Evolutionary conservation across 2,329 filamentous ascomycete species (phyloP).

Genomic region (Fusarium annulatum): DNA sequence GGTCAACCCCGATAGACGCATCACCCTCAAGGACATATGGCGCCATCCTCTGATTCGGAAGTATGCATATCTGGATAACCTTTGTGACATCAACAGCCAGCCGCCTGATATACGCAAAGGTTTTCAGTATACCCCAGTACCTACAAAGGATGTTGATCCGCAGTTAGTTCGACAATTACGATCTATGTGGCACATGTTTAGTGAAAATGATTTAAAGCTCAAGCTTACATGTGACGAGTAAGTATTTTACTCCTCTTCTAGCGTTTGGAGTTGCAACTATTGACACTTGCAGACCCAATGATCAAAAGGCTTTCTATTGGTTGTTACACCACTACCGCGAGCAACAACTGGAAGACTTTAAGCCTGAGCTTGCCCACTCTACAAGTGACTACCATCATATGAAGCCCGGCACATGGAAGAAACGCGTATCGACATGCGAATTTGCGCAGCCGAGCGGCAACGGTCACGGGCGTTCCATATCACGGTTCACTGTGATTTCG

Average conservation of each 20-base stretch:
- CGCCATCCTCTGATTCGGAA: constrained; percentile 86
- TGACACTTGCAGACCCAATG: constrained; percentile 73
- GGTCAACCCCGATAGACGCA: constrained; percentile 80
- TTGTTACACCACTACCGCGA: constrained; percentile 85
- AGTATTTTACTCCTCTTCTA: constrained; percentile 47
- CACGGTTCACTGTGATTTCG: constrained; percentile 74
- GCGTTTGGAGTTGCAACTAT: neutral
- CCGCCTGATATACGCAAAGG: constrained; percentile 70
- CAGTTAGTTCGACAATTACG: constrained; percentile 87
- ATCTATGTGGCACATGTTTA: constrained; percentile 90
- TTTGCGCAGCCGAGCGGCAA: constrained; percentile 61
- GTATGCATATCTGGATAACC: constrained; percentile 80
- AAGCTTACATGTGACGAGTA: constrained; percentile 75
- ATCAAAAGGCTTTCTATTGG: constrained; percentile 94
- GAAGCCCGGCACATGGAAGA: constrained; percentile 66
- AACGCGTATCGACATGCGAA: constrained; percentile 70
- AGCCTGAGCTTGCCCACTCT: constrained; percentile 82
- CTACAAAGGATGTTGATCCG: constrained; percentile 76
- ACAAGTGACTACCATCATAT: constrained; percentile 92
- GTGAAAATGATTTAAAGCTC: constrained; percentile 75
- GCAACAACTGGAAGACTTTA: constrained; percentile 88
- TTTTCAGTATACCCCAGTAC: constrained; percentile 67
- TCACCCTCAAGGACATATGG: constrained; percentile 86
- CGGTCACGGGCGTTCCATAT: constrained; percentile 65
- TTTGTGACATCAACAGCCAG: constrained; percentile 65